Percentiles rank a stretch among this genome's conserved stretches.
These are phyloP conservation scores for Apiotrichum sp. DNA, from an alignment of 1,284 basidiomycete genomes.

Conservation along the genomic window DNA sequence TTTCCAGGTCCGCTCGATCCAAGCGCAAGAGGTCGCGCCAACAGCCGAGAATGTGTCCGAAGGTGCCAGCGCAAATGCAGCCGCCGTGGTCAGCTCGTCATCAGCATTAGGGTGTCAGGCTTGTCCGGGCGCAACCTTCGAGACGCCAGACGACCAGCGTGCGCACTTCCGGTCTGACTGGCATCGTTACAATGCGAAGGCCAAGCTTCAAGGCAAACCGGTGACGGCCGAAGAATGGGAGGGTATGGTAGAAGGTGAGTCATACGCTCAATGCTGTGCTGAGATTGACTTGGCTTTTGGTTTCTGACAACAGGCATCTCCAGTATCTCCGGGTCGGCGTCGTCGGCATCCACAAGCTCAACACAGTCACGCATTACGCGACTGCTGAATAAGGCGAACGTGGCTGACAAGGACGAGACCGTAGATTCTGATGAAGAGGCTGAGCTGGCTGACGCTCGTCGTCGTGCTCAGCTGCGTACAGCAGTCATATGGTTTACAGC, in stretches of 20 bases:
- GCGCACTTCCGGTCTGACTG: constrained; percentile 89
- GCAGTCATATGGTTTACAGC: constrained; percentile 84
- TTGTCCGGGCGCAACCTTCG: constrained; percentile 65
- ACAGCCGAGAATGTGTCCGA: not conserved
- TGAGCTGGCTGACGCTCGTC: constrained; percentile 38
- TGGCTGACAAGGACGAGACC: constrained; percentile 17
- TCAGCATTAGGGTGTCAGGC: constrained; percentile 59
- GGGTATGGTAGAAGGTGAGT: constrained; percentile 67
- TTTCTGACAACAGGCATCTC: constrained; percentile 58
- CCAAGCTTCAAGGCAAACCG: constrained; percentile 57
- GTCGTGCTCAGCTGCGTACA: constrained; percentile 56
- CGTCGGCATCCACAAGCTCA: constrained; percentile 55
- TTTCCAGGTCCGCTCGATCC: constrained; percentile 56
- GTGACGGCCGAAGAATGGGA: constrained; percentile 67
- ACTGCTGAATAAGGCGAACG: constrained; percentile 56
- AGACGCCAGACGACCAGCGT: constrained; percentile 73
- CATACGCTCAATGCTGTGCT: no score
- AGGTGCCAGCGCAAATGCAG: not conserved
- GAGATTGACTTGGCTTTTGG: not conserved
- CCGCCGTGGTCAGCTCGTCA: constrained; percentile 17
- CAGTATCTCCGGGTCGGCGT: constrained; percentile 82
- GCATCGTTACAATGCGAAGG: constrained; percentile 96
- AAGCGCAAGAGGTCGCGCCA: constrained; percentile 6
- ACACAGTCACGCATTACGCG: constrained; percentile 51
- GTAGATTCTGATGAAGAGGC: constrained; percentile 40